Evolutionary conservation across 2,329 filamentous ascomycete species (phyloP), one percentile per base, ranked within the genome.

Genomic region (Cryoendolithus antarcticus): DNA sequence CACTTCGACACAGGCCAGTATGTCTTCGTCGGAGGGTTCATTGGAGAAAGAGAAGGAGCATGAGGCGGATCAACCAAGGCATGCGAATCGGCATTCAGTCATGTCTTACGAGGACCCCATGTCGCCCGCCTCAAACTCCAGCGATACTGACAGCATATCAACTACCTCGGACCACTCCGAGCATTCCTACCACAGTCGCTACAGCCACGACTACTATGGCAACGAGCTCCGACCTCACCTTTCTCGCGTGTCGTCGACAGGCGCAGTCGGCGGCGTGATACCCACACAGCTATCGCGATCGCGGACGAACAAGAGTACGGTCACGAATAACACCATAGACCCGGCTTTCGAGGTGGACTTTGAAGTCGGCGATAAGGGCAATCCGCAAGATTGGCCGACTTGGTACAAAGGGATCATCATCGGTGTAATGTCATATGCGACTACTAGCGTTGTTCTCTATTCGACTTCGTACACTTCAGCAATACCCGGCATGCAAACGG

Each of bases 391-490:
- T 54, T 88, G 82, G 81, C 60, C 74, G 0, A 52, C 78, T 27
- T 69, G 62, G 47, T 74, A 71, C 52, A 79, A 76, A 48, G 58
- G 65, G 37, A 55, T 74, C 48, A 63, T 72, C 8, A 65, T 79
- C 38, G 59, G 62, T 31, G 65, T 71, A 38, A 68, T 77, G 53
- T 72, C 70, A 32, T 75, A 71, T 51, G 70, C 71, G 32, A 77
- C 74, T 0, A 63, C 73, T 6, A 51, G 49, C 12, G 58, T 59
- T 6, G 78, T 86, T 10, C 56, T 86, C 34, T 85, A 86, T 54
- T 85, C 79, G 34, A 91, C 85, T 0, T 79, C 75, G 37, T 93
- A 91, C 56, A 86, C 84, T 1, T 74, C 78, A 1, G 79, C 77
- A 2, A 74, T 82, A 28, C 71, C 74, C 0, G 78, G 81, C 0